Evolutionary conservation across 805 yeast species (phyloP).

Genomic region (Yamadazyma akitaensis): DNA sequence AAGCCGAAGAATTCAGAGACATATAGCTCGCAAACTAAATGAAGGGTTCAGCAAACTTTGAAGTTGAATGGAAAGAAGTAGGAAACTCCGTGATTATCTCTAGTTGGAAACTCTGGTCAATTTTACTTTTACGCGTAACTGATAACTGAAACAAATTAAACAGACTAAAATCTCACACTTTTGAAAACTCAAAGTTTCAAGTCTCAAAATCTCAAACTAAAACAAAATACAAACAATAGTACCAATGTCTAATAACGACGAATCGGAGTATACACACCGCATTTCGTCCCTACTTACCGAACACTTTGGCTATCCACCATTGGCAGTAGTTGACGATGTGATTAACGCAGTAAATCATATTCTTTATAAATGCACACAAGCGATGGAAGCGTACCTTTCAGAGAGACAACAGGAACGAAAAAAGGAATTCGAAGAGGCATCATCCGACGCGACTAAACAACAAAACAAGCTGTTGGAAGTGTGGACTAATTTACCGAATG

Average conservation of each 20-base stretch:
- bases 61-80: not conserved
- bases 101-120: not conserved
- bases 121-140: not conserved
- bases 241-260: not conserved
- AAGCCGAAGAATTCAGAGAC: not conserved
- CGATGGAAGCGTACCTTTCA: conserved; percentile 63
- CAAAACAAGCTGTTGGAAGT: conserved; percentile 11
- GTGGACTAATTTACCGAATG: conserved; percentile 21
- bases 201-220: not conserved
- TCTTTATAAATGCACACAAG: conserved; percentile 76
- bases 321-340: conserved; percentile 79
- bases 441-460: conserved; percentile 10
- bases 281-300: conserved; percentile 61
- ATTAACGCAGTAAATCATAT: conserved; percentile 84
- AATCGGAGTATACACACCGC: conserved; percentile 22
- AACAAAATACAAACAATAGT: not conserved
- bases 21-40: not conserved
- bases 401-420: conserved; percentile 27
- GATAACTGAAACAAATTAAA: not conserved
- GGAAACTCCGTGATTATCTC: not conserved
- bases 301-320: conserved; percentile 82
- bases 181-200: not conserved
- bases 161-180: not conserved
- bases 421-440: conserved; percentile 10
- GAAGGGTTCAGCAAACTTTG: not conserved